Percentiles rank a stretch among this genome's conserved stretches.
Conservation (phyloP, 257 asterid genomes). For the Rubia yunnanensis region DNA sequence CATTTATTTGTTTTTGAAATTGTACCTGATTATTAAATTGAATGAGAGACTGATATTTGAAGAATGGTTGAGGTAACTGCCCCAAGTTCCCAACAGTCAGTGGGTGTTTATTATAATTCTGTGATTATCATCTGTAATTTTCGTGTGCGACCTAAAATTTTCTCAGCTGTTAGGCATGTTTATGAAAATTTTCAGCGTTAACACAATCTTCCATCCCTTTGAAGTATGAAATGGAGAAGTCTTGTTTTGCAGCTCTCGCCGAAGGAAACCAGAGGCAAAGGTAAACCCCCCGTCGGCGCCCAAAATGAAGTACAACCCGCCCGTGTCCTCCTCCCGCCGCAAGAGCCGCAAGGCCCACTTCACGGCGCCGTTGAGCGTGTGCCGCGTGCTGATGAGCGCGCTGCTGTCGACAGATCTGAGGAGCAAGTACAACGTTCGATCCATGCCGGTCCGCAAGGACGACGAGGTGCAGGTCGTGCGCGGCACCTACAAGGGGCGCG, state of each 20-base stretch:
- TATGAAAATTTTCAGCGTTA: background rate
- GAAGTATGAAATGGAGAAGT: background rate
- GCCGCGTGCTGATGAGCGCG: slow-evolving; percentile 85
- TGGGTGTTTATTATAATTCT: background rate
- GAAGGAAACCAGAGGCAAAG: too few relatives aligned
- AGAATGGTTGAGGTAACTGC: too few relatives aligned
- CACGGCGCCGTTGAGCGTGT: slow-evolving; percentile 73
- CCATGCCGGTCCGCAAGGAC: slow-evolving; percentile 82
- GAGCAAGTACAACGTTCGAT: slow-evolving; percentile 57
- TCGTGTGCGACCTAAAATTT: background rate
- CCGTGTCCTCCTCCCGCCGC: slow-evolving; percentile 65
- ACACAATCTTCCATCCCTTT: background rate
- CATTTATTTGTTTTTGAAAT: too few relatives aligned
- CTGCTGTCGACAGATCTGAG: slow-evolving; percentile 53
- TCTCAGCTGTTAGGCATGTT: background rate
- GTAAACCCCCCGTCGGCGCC: too few relatives aligned
- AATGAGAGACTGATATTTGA: background rate
- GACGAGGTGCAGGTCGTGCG: slow-evolving; percentile 81
- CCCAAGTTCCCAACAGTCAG: background rate
- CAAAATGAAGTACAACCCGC: slow-evolving; percentile 71
- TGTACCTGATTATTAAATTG: too few relatives aligned
- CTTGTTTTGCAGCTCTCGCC: too few relatives aligned
- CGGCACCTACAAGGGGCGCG: slow-evolving; percentile 84
- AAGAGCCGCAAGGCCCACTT: too few relatives aligned
- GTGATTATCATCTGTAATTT: background rate